phyloP scores from a whole-genome alignment of 2,329 filamentous ascomycete species.

The Aspergillus chevalieri region DNA sequence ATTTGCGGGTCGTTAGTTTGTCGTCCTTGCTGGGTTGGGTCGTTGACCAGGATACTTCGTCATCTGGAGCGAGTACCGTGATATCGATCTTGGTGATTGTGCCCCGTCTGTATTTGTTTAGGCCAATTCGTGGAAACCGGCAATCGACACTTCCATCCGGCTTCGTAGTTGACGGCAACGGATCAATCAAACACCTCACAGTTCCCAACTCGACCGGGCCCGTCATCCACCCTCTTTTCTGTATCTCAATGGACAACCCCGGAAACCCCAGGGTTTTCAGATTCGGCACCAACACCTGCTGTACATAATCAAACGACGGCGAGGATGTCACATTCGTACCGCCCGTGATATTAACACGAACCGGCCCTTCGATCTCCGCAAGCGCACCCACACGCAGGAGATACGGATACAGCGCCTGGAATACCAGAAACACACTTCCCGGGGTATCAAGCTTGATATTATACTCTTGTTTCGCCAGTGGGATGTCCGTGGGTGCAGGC shows the following conservation, averaged over 20 bases:
- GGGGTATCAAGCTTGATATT: conserved; percentile 43
- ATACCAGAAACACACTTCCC: conserved; percentile 50
- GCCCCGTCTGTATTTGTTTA: conserved; percentile 24
- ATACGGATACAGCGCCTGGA: conserved; percentile 56
- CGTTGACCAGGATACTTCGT: not conserved
- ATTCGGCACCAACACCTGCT: conserved; percentile 51
- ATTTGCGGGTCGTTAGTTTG: conserved; percentile 15
- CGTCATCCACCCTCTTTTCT: conserved; percentile 50
- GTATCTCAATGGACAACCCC: conserved; percentile 35
- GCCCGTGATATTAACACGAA: conserved; percentile 46
- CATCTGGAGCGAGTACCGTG: conserved; percentile 34
- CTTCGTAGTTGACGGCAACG: conserved; percentile 20
- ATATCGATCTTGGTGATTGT: conserved; percentile 32
- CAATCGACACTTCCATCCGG: not conserved
- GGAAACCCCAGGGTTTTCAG: conserved; percentile 48
- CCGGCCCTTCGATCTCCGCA: conserved; percentile 6
- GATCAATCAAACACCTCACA: conserved; percentile 45
- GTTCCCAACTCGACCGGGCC: conserved; percentile 43
- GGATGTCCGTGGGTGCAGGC: not conserved
- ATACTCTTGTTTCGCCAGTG: conserved; percentile 28
- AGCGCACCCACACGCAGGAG: conserved; percentile 41
- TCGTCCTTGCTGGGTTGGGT: not conserved
- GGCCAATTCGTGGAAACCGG: conserved; percentile 27
- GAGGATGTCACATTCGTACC: conserved; percentile 54
- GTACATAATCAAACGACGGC: conserved; percentile 52